A percentile compares a stretch with the other conserved stretches of the same genome.
phyloP scores from a whole-genome alignment of 768 basidiomycete species.

The Hygrophorus pudorinus region DNA sequence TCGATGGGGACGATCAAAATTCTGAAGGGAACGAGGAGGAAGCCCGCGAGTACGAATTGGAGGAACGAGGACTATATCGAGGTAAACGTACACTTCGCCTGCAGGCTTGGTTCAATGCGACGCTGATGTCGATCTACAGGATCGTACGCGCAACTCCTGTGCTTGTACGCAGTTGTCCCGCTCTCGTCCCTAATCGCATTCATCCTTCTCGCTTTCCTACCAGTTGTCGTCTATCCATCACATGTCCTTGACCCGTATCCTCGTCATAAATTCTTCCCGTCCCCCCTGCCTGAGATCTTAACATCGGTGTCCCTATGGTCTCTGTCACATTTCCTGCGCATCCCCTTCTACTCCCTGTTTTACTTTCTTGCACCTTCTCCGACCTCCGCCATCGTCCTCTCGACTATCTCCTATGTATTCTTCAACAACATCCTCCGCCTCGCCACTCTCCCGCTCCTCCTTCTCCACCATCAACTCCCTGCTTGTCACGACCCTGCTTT shows the following conservation, averaged over 20 bases:
- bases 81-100: constrained; percentile 23
- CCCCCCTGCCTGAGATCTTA: constrained; percentile 57
- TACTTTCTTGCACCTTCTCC: constrained; percentile 21
- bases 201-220: constrained; percentile 38
- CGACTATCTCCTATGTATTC: constrained; percentile 36
- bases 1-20: constrained; percentile 19
- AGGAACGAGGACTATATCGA: constrained; percentile 37
- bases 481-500: constrained; percentile 28
- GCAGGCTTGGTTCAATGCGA: background rate
- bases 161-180: constrained; percentile 54
- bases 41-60: constrained; percentile 33
- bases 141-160: constrained; percentile 46
- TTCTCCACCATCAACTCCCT: constrained; percentile 30
- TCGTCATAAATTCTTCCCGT: constrained; percentile 42
- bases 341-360: constrained; percentile 32
- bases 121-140: constrained; percentile 28
- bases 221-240: constrained; percentile 36
- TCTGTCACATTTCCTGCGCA: constrained; percentile 44
- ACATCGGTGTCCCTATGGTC: constrained; percentile 53
- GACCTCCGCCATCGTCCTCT: constrained; percentile 23
- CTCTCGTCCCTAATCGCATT: constrained; percentile 41
- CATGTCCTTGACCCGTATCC: constrained; percentile 21
- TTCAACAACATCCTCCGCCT: constrained; percentile 46
- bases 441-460: constrained; percentile 41
- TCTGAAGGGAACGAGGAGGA: constrained; percentile 27